Conservation (phyloP, 495 filamentous ascomycete genomes). For the Achaetomiella virescens region DNA sequence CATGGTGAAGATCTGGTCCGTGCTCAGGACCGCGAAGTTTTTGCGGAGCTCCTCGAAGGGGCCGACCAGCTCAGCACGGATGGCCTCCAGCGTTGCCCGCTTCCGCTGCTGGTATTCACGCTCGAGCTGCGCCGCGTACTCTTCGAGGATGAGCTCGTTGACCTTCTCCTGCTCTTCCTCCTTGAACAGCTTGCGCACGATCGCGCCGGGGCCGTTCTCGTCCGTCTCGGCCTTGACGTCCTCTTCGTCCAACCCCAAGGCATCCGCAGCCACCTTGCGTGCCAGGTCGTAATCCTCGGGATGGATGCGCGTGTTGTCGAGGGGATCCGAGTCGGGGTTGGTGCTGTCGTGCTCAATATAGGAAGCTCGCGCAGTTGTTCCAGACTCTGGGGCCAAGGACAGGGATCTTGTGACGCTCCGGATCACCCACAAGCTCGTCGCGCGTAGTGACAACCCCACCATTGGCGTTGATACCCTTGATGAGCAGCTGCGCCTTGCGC, state of each 20-base stretch:
- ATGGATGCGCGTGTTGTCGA: constrained; percentile 94
- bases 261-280: constrained; percentile 96
- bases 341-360: constrained; percentile 77
- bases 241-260: constrained; percentile 91
- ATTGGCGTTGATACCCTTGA: constrained; percentile 83
- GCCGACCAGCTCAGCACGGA: constrained; percentile 83
- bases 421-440: constrained; percentile 79
- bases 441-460: constrained; percentile 77
- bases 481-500: constrained; percentile 76
- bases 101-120: constrained; percentile 88
- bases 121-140: constrained; percentile 94
- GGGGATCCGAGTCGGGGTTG: constrained; percentile 74
- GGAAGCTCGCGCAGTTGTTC: constrained; percentile 93
- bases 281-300: constrained; percentile 97
- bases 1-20: constrained; percentile 92
- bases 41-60: constrained; percentile 92
- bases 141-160: constrained; percentile 90
- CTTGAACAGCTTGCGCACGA: constrained; percentile 85
- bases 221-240: constrained; percentile 91
- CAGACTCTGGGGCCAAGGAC: constrained; percentile 87
- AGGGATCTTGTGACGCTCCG: constrained; percentile 63
- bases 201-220: constrained; percentile 78
- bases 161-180: constrained; percentile 90
- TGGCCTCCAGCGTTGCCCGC: constrained; percentile 92
- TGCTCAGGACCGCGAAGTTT: constrained; percentile 61